Base-by-base conservation (phyloP, 1,284 basidiomycete genomes). In the Cerrena zonata region DNA sequence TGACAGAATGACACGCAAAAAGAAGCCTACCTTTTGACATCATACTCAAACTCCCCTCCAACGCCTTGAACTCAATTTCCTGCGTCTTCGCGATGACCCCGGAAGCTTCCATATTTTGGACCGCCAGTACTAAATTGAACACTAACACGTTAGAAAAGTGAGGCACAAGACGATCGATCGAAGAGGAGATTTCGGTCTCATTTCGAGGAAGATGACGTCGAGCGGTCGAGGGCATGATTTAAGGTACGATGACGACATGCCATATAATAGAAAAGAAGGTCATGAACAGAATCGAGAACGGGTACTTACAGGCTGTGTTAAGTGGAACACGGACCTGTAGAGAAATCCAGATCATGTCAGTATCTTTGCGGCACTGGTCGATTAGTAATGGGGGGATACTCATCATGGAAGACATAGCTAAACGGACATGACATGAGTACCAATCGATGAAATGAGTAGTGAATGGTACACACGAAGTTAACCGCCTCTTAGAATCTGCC, bases 251-350 rank as follows among this genome's bases (percentile, higher is more conserved):
- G n/a, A n/a, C n/a, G n/a, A n/a, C n/a, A 47, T 47, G 30, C 34
- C 34, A 36, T 53, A 34, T 36, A 11, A 48, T 47, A 27, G 27
- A 45, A 21, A 50, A 26, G 15, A n/a, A 48, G 34, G 34, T 11
- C 11, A 41, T n/a, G n/a, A n/a, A n/a, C n/a, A n/a, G n/a, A n/a
- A n/a, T n/a, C n/a, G 21, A 19, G 40, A 2, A 27, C 27, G 26
- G 40, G 37, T 5, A 75, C 84, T 64, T 57, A 89, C 87, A 70
- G 1, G 91, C 92, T 27, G 91, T 94, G 63, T 95, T 94, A 54
- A 95, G 74, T 18, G 93, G 92, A 42, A 95, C 92, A 57, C 92
- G 84, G 63, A 92, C 91, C 74, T n/a, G n/a, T n/a, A n/a, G n/a
- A n/a, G n/a, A n/a, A n/a, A n/a, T n/a, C n/a, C n/a, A n/a, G n/a